Percentiles rank a stretch among this genome's conserved stretches.
Evolutionary conservation across 306 rosid genomes (phyloP).

Genomic region (Cicer arietinum): DNA sequence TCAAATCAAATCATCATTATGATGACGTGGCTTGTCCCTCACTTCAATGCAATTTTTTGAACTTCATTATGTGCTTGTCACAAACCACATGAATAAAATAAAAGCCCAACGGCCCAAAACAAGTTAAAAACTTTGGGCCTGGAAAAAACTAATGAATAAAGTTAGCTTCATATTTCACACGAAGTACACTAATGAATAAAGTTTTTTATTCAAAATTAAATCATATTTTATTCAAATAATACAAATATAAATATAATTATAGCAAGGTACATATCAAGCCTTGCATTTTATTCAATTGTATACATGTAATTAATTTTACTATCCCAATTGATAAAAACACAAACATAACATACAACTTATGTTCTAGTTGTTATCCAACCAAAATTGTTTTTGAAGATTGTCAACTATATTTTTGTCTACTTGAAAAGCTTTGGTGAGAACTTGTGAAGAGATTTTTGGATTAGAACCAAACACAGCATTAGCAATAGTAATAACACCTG

Average conservation of each 20-base stretch:
- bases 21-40: too few species aligned
- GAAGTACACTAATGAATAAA: too few species aligned
- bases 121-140: too few species aligned
- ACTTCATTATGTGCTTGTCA: too few species aligned
- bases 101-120: too few species aligned
- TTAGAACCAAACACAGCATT: constrained; percentile 43
- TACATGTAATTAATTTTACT: background rate
- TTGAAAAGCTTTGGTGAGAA: constrained; percentile 48
- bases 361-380: constrained; percentile 19
- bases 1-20: too few species aligned
- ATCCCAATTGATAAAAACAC: background rate
- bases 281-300: background rate
- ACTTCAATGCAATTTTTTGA: too few species aligned
- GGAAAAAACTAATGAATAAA: too few species aligned
- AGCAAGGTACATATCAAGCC: background rate
- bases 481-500: constrained; percentile 34
- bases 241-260: background rate
- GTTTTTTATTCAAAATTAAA: background rate
- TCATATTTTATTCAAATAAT: constrained; percentile 13
- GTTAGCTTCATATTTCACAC: too few species aligned
- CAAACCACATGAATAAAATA: too few species aligned
- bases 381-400: constrained; percentile 42
- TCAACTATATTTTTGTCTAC: constrained; percentile 33
- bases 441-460: constrained; percentile 43
- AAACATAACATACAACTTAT: background rate